phyloP scores from a whole-genome alignment of 805 yeast species.

The Candida silvatica region DNA sequence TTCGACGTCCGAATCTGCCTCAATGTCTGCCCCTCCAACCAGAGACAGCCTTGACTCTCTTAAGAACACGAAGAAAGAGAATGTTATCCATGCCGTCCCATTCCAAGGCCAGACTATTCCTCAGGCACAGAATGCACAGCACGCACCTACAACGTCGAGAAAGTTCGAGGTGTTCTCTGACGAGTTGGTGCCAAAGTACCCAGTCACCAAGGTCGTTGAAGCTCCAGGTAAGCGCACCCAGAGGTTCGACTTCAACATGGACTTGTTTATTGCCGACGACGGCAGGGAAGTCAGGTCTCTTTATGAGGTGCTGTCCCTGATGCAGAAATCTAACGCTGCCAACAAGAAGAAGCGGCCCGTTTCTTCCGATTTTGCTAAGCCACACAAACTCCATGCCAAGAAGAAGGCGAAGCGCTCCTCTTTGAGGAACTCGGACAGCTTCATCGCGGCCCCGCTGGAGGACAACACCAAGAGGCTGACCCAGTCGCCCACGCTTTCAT shows the following conservation, averaged over 20 bases:
- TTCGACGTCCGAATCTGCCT: slow-evolving; percentile 1
- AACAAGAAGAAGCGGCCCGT: background rate
- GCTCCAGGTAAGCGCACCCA: slow-evolving; percentile 55
- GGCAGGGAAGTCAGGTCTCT: slow-evolving; percentile 36
- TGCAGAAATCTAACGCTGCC: slow-evolving; percentile 7
- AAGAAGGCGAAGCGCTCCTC: background rate
- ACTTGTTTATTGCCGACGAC: slow-evolving; percentile 38
- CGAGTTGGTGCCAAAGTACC: slow-evolving; percentile 26
- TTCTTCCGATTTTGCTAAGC: background rate
- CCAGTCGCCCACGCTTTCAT: slow-evolving; percentile 71
- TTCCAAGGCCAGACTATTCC: slow-evolving; percentile 23
- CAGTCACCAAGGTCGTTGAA: slow-evolving; percentile 41
- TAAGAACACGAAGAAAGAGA: slow-evolving; percentile 53
- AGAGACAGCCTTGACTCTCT: slow-evolving; percentile 45
- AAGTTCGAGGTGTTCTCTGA: slow-evolving; percentile 27
- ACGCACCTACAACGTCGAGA: background rate
- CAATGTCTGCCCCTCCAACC: slow-evolving; percentile 17
- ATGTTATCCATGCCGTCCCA: slow-evolving; percentile 24
- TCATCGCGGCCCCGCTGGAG: slow-evolving; percentile 1
- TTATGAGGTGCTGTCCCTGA: slow-evolving; percentile 49
- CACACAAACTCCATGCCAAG: background rate
- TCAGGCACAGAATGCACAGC: slow-evolving; percentile 33
- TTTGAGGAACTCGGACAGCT: slow-evolving; percentile 10
- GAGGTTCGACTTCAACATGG: slow-evolving; percentile 49
- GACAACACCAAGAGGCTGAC: slow-evolving; percentile 20